Evolutionary conservation across 1,139 yeast genomes (phyloP), one percentile per base, ranked within the genome.

Genomic region (Kurtzmaniella quercitrusa): DNA sequence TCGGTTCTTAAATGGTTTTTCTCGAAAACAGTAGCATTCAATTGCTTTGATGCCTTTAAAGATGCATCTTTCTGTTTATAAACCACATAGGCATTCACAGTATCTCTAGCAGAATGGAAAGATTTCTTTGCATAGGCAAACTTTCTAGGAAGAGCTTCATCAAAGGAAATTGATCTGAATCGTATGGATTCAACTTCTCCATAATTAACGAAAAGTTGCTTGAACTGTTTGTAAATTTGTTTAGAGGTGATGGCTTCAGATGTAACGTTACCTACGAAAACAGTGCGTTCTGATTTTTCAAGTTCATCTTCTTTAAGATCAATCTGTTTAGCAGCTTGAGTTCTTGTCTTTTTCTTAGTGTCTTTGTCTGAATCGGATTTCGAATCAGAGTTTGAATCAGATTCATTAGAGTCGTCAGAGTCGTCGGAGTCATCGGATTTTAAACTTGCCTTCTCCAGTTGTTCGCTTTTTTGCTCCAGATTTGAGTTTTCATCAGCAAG

Each of bases 121-220:
- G 85, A 81, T 58, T 88, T 89, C 54, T 82, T 80, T 45, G 88
- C 86, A 61, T 82, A 90, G 2, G 98, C 98, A 33, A 88, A 90
- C 60, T 91, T 91, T 61, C 97, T 79, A 37, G 98, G 98, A 45
- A 90, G 73, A 36, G 88, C 81, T 56, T 90, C 95, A 43, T 85
- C 83, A 53, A 91, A 89, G 2, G 96, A 89, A 53, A 94, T 85
- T 2, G 98, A 90, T 65, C 99, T 79, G 70, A 89, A 93, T 60
- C 99, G 76, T 44, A 90, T 75, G 16, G 95, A 85, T 40, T 79
- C 81, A 43, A 90, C 74, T 36, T 72, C 68, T 17, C 94, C 95
- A 50, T 65, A 68, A 34, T 75, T 62, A 11, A 73, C 54, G 51
- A 90, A 85, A 18, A 77, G 65, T 48, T 70, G 70, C 61, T 87